Evolutionary conservation across 2,329 filamentous ascomycete genomes (phyloP).

Genomic region (Cercospora sp.): DNA sequence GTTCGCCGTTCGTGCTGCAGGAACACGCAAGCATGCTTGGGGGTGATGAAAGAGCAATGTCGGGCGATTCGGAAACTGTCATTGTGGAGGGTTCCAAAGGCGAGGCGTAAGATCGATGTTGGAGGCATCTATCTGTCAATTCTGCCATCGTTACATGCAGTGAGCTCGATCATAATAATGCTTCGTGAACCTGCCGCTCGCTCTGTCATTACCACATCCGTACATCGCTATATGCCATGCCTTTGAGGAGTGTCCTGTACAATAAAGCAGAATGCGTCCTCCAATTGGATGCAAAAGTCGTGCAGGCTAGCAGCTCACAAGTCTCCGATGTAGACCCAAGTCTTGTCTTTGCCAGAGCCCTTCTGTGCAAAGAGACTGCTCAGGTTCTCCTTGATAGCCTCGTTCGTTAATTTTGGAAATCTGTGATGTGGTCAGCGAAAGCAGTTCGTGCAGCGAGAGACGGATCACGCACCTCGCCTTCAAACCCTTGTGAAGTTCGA

Average conservation of each 20-base stretch:
- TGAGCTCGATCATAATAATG: background rate
- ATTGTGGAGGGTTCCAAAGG: background rate
- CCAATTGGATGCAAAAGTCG: background rate
- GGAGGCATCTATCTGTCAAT: background rate
- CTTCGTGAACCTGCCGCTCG: background rate
- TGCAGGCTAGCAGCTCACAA: conserved; percentile 13
- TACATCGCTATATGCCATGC: background rate
- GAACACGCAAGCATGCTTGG: conserved; percentile 10
- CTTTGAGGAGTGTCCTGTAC: background rate
- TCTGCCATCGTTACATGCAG: background rate
- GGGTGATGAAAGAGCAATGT: background rate
- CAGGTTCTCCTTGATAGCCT: conserved; percentile 70
- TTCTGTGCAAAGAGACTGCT: conserved; percentile 64
- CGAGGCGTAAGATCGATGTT: conserved; percentile 1
- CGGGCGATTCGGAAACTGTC: background rate
- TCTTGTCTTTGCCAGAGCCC: conserved; percentile 64
- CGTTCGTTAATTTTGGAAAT: conserved; percentile 70
- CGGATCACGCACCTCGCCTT: conserved; percentile 61
- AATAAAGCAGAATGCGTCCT: background rate
- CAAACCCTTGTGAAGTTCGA: conserved; percentile 71
- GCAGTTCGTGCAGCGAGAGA: background rate
- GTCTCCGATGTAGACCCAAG: conserved; percentile 52
- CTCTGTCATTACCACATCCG: conserved; percentile 1
- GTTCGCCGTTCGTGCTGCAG: conserved; percentile 20
- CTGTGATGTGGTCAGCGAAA: conserved; percentile 39